Percentiles rank a stretch among this genome's conserved stretches.
These are phyloP conservation scores for Flaveria robusta DNA, from an alignment of 129 eudicot species.

Conservation along the genomic window DNA sequence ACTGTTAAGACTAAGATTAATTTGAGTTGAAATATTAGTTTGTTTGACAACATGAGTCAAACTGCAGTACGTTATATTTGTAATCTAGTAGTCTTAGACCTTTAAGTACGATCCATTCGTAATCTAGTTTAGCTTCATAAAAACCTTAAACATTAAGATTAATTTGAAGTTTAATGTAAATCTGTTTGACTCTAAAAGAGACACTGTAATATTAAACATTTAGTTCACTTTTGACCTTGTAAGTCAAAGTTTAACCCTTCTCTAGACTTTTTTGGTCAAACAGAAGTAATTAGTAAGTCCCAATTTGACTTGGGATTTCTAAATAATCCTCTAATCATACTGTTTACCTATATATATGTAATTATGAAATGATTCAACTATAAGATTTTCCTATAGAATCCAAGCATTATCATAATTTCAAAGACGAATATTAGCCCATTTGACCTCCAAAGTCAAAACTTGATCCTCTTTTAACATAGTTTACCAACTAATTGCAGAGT, in stretches of 20 bases:
- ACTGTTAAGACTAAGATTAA: neutral
- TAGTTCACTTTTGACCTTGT: neutral
- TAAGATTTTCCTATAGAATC: neutral
- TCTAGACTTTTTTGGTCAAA: slow-evolving; percentile 13
- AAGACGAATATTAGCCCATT: neutral
- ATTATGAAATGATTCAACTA: neutral
- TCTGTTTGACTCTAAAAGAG: neutral
- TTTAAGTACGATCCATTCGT: neutral
- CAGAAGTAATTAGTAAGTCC: neutral
- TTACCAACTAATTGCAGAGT: slow-evolving; percentile 49
- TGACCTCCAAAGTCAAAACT: slow-evolving; percentile 21
- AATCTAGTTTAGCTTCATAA: slow-evolving; percentile 5
- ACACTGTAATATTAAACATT: neutral
- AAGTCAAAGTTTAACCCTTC: slow-evolving; percentile 13
- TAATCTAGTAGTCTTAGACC: neutral
- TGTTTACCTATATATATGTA: neutral
- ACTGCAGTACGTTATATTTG: neutral
- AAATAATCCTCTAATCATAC: neutral
- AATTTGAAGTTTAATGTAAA: neutral
- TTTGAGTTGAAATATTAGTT: neutral
- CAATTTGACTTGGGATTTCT: slow-evolving; percentile 9
- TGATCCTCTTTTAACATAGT: slow-evolving; percentile 1
- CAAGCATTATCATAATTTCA: slow-evolving; percentile 2
- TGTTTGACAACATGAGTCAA: neutral
- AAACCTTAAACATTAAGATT: neutral